Base-by-base conservation (phyloP, 202 grass and related monocot genomes). In the Bolboschoenoplectus hybrid region DNA sequence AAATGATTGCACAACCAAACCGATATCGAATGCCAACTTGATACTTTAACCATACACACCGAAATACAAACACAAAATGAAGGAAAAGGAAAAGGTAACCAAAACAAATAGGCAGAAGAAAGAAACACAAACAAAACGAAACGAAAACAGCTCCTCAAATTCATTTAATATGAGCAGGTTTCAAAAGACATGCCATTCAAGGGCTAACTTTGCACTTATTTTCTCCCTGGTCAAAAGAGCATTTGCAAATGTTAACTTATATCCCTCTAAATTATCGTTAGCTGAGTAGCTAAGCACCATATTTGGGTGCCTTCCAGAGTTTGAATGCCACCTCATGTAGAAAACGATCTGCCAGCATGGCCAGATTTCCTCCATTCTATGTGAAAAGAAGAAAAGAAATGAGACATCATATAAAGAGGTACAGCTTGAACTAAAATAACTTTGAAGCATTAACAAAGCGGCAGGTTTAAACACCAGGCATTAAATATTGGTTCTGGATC, bases 271-370 rank as follows among this genome's bases (percentile, higher is more conserved):
- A 16, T 77, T 75, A 11, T 13, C 52, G 9, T 32, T 61, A 44
- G 13, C 17, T 61, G 13, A 61, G 20, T 41, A 41, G 38, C 74
- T 87, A 98, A 43, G 91, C 96, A 87, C 93, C 91, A 92, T 98
- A 98, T 83, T 98, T 94, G 1, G 90, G 93, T 11, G 96, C 93
- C 88, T 98, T 98, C 93, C 96, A 98, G 71, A 92, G 90, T 80
- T 98, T 98, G 84, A 98, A 98, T 45, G 93, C 93, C 82, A 98
- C 90, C 52, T 98, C 96, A 77, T 91, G 91, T 16, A 98, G 87
- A 88, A 98, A 98, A 3, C 92, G 86, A 68, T 94, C 93, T 1
- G 90, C 91, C 81, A 98, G 90, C 86, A 90, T 95, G 77, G 91
- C 82, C 76, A 96, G 76, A 89, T 96, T 98, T 64, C 89, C 90